A percentile compares a stretch with the other conserved stretches of the same genome.
Evolutionary conservation across 192 early-diverging fungal genomes (phyloP).

Genomic region (Backusella parvicylindrica): DNA sequence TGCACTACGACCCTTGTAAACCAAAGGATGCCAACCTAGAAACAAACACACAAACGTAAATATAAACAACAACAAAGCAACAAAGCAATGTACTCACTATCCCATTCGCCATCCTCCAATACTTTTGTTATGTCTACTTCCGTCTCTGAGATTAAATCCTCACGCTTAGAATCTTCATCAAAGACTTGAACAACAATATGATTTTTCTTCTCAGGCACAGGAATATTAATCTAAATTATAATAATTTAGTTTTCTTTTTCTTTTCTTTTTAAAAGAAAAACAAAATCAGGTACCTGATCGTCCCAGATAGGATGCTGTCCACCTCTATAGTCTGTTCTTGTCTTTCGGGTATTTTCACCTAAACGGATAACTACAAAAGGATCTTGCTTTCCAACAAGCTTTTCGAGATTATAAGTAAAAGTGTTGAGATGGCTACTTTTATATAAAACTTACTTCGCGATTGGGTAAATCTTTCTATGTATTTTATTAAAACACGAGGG

Average conservation of each 20-base stretch:
- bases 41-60: neutral
- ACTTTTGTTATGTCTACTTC: conserved; percentile 47
- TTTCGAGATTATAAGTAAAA: neutral
- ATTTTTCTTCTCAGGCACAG: conserved; percentile 43
- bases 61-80: neutral
- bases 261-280: neutral
- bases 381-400: conserved; percentile 52
- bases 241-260: no score
- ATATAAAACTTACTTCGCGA: conserved; percentile 23
- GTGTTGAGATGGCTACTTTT: neutral
- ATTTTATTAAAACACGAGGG: neutral
- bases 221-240: conserved; percentile 42
- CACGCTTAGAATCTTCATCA: conserved; percentile 52
- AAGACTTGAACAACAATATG: conserved; percentile 41
- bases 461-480: conserved; percentile 41
- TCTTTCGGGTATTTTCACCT: conserved; percentile 39
- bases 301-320: conserved; percentile 57
- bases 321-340: conserved; percentile 50
- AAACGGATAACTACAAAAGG: conserved; percentile 50
- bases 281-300: conserved; percentile 42
- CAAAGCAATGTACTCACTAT: conserved; percentile 35
- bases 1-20: conserved; percentile 36
- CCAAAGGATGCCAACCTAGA: conserved; percentile 48
- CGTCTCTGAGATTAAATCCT: conserved; percentile 49
- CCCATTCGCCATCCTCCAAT: conserved; percentile 48